Evolutionary conservation across 2,329 filamentous ascomycete species (phyloP), one percentile per base, ranked within the genome.

Genomic region (Mariannaea elegans): DNA sequence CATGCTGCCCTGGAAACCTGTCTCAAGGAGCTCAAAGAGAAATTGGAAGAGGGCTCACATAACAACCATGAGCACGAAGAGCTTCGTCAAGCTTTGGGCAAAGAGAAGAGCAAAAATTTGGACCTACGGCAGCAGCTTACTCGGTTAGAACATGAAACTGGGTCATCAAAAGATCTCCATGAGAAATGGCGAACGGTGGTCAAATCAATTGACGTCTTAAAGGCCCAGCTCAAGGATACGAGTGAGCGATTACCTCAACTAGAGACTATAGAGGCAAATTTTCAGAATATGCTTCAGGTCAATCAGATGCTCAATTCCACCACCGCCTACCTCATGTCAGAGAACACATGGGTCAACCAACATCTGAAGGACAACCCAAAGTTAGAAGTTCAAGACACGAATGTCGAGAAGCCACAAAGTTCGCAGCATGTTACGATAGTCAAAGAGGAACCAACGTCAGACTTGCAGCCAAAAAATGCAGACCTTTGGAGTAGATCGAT

Each of bases 301-400:
- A 74, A 70, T 36, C 59, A 67, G 7, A 36, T 69, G 16, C 64
- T 77, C 32, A 67, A 70, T 36, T 67, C 71, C 6, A 74, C 74
- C 4, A 69, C 71, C 16, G 45, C 45, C 14, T 75, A 73, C 58
- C 56, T 77, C 13, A 56, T 50, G 3, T 39, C 56, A 38, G 75
- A 77, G 54, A 64, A 63, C 18, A 39, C 47, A 6, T 77, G 75
- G 75, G 62, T 76, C 32, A 62, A 62, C 13, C 41, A 68, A 18
- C 65, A 72, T 31, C 56, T 75, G 5, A 34, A 58, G 16, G 44
- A 18, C 29, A 45, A 42, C 38, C 7, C 46, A 31, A 46, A 50
- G 18, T n/a, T 3, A 21, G 16, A 34, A 13, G 10, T 10, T 18
- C 19, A 12, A 24, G 19, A n/a, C 18, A n/a, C 21, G 13, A n/a